Evolutionary conservation across 306 rosid species (phyloP).

Genomic region (Quercus bicolor): DNA sequence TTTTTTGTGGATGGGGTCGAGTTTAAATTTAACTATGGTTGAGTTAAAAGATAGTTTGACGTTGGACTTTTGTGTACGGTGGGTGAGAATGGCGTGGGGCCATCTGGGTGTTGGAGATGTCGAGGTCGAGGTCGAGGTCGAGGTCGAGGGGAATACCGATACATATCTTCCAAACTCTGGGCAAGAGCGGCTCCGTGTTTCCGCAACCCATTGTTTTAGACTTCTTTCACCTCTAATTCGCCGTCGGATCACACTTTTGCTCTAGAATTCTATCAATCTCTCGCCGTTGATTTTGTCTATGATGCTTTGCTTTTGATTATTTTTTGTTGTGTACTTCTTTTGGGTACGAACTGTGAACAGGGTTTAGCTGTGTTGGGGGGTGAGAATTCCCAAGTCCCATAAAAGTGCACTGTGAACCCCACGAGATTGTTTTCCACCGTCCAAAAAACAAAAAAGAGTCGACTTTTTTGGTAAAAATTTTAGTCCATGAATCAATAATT

Average conservation of each 20-base stretch:
- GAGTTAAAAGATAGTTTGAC: slow-evolving; percentile 15
- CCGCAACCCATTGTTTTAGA: slow-evolving; percentile 28
- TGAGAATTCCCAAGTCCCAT: not conserved
- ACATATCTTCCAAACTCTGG: slow-evolving; percentile 56
- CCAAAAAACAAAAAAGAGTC: not conserved
- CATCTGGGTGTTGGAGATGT: not conserved
- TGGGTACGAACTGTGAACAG: not conserved
- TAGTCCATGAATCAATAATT: no score
- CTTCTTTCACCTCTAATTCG: not conserved
- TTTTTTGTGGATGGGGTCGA: not conserved
- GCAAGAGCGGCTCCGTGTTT: slow-evolving; percentile 74
- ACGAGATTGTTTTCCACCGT: not conserved
- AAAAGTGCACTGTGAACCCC: not conserved
- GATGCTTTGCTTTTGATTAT: no score
- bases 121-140: slow-evolving; percentile 5
- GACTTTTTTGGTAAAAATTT: not conserved
- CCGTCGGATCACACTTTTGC: slow-evolving; percentile 11
- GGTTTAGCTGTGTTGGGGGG: not conserved
- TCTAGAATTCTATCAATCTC: not conserved
- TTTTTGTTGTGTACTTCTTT: not conserved
- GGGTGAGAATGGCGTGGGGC: slow-evolving; percentile 2
- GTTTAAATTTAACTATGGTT: slow-evolving; percentile 26
- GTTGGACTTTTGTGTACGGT: slow-evolving; percentile 7
- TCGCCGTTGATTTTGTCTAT: slow-evolving; percentile 1
- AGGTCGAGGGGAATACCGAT: not conserved